Percentiles rank a stretch among this genome's conserved stretches.
Conservation (phyloP, 2,329 filamentous ascomycete species). For the Magnaporthales sp. region DNA sequence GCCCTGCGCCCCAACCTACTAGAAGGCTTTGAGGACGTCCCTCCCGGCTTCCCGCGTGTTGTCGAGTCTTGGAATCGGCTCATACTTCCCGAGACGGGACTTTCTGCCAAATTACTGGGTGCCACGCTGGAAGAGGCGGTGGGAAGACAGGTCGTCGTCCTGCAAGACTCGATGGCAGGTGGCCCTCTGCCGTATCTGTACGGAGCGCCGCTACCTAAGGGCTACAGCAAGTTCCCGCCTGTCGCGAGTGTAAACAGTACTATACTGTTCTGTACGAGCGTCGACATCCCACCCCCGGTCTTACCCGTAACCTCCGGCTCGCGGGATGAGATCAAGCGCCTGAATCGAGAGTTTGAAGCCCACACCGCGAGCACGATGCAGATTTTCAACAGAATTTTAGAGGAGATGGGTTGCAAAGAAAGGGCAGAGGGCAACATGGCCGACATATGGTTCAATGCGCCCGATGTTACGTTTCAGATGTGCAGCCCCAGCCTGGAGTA, state of each 20-base stretch:
- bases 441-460: conserved; percentile 6
- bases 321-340: conserved; percentile 7
- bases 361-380: too few relatives aligned
- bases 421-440: conserved; percentile 4
- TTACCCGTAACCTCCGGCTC: conserved; percentile 6
- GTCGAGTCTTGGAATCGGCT: background rate
- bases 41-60: background rate
- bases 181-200: conserved; percentile 1
- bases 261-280: background rate
- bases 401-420: background rate
- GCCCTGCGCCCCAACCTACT: background rate
- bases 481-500: conserved; percentile 31
- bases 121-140: background rate
- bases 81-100: background rate
- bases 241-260: conserved; percentile 4
- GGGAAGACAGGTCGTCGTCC: conserved; percentile 3
- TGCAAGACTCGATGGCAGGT: conserved; percentile 4
- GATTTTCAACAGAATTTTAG: background rate
- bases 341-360: conserved; percentile 3
- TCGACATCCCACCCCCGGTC: conserved; percentile 8
- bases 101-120: background rate
- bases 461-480: conserved; percentile 26
- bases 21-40: background rate
- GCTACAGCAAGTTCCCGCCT: conserved; percentile 3
- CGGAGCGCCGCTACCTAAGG: conserved; percentile 8